Base-by-base conservation (phyloP, 176 grass and related monocot species). In the Triticum urartu region DNA sequence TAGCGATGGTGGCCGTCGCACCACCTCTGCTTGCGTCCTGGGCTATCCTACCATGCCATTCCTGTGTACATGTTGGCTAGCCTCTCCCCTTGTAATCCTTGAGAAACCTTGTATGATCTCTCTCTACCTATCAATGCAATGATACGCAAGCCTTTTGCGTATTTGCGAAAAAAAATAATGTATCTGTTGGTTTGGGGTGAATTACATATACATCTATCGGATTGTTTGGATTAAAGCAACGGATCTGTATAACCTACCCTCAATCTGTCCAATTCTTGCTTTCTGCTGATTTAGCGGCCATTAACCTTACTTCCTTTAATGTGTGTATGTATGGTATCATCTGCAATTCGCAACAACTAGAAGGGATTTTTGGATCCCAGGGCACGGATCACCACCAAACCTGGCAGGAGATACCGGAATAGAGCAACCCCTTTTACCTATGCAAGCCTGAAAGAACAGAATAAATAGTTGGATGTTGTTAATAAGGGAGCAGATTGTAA, bases 381-480 rank as follows among this genome's bases (percentile, higher is more conserved):
- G 77, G 66, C 93, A 95, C 2, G 93, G 91, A 12, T 92, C 88
- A 0, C 80, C 81, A 70, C 77, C 81, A 28, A 95, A 92, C 9
- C 3, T 82, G 6, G 47, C 28, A 11, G 56, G n/a, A 20, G 62
- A 75, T 60, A 95, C 54, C 0, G 84, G 88, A 73, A 95, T 82
- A 32, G 81, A 89, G 62, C 90, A 92, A 1, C 18, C 34, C 71
- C 36, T 88, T 25, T 87, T 92, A 64, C 91, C 90, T 14, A 91
- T 38, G 83, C 84, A 94, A 71, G 71, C 86, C 91, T 95, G 86
- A 32, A 64, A 84, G 17, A 83, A 39, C 34, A 9, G 33, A 87
- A 47, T 1, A 36, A 7, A 14, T 48, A 80, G 7, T n/a, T 4
- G 2, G 11, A 50, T 17, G 39, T 54, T 59, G 10, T n/a, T 61